These are phyloP conservation scores for Chytriomyces sp. DNA, from an alignment of 192 early-diverging fungal genomes.

Conservation along the genomic window DNA sequence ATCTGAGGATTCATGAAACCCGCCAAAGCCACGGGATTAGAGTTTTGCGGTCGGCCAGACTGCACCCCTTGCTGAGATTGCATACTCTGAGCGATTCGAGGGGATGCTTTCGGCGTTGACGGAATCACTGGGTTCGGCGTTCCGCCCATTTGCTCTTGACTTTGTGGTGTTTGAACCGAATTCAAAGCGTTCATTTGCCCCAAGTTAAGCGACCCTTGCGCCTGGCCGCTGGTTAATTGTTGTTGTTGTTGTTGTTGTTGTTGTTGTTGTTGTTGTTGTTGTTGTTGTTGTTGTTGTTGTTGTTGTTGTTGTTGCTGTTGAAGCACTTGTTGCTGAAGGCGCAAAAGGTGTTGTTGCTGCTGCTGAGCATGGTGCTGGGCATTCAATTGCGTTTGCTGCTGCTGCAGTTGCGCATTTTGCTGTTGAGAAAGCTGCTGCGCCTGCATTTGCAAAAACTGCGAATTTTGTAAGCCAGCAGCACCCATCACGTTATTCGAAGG, in stretches of 20 bases:
- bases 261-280: slow-evolving; percentile 12
- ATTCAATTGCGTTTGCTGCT: not conserved
- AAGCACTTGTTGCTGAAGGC: slow-evolving; percentile 18
- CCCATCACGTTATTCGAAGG: too few species aligned
- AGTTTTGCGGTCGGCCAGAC: not conserved
- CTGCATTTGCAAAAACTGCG: not conserved
- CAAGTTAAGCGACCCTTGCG: not conserved
- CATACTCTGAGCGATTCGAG: not conserved
- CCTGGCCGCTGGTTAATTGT: not conserved
- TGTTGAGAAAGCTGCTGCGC: not conserved
- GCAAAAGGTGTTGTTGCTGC: not conserved
- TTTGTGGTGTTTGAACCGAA: not conserved
- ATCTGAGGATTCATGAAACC: too few species aligned
- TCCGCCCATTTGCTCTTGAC: not conserved
- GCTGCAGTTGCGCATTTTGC: not conserved
- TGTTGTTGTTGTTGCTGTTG: slow-evolving; percentile 12
- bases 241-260: slow-evolving; percentile 13
- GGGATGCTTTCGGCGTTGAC: not conserved
- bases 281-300: slow-evolving; percentile 16
- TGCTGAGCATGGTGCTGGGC: not conserved
- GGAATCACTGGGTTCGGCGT: not conserved
- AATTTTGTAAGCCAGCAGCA: too few species aligned
- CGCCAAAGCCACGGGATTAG: not conserved
- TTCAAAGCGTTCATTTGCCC: not conserved
- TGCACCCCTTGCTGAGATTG: not conserved